A percentile compares a stretch with the other conserved stretches of the same genome.
Conservation (phyloP, 2,329 filamentous ascomycete genomes). For the Cephalotrichum gorgonifer region DNA sequence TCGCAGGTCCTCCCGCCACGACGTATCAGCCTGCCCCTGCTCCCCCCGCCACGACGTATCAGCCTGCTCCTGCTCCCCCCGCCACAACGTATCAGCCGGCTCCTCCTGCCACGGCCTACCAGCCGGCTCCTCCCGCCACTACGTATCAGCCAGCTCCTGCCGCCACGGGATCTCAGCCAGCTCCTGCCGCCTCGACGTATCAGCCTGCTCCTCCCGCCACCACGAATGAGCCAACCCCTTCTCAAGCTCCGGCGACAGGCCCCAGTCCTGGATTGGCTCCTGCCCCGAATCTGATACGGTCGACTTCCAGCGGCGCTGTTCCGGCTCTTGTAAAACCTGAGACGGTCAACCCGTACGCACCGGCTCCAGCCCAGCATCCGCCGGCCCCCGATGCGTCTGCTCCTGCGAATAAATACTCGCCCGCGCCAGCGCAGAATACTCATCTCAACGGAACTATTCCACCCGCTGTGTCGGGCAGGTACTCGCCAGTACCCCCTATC, state of each 20-base stretch:
- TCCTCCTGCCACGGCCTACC: too few relatives aligned
- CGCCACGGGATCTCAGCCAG: too few relatives aligned
- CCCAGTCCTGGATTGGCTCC: conserved; percentile 12
- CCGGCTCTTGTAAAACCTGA: conserved; percentile 41
- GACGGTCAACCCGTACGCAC: conserved; percentile 42
- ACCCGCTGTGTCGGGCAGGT: conserved; percentile 34
- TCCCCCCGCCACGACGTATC: neutral
- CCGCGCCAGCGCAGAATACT: conserved; percentile 34
- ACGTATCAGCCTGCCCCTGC: neutral
- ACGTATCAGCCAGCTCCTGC: neutral
- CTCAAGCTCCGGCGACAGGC: conserved; percentile 1
- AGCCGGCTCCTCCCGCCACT: neutral
- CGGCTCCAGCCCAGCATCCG: conserved; percentile 25
- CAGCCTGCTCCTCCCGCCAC: neutral
- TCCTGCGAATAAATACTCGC: conserved; percentile 47
- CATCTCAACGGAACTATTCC: conserved; percentile 27
- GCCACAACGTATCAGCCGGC: neutral
- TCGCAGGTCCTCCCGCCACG: neutral
- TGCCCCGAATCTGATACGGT: conserved; percentile 8
- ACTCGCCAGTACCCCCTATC: conserved; percentile 36
- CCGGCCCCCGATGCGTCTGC: conserved; percentile 21
- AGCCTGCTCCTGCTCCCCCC: neutral
- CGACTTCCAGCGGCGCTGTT: conserved; percentile 13
- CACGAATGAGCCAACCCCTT: neutral
- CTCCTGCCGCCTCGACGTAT: neutral